A percentile compares a stretch with the other conserved stretches of the same genome.
Evolutionary conservation across 805 yeast species (phyloP).

Genomic region (Schwanniomyces yamadae): DNA sequence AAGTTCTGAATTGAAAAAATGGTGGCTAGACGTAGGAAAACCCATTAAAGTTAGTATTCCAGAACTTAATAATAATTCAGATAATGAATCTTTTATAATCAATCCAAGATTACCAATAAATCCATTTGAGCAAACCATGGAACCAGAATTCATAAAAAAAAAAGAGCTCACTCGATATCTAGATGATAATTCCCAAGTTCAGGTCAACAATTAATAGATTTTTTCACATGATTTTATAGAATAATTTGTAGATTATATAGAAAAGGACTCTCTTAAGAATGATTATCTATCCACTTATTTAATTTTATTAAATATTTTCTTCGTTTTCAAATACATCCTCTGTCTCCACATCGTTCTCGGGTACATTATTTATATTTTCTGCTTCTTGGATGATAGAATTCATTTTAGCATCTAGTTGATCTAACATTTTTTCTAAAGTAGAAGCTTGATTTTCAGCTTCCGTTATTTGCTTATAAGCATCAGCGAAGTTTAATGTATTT

Average conservation of each 20-base stretch:
- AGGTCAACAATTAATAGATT: too few species aligned
- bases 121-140: conserved; percentile 60
- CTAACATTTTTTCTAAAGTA: conserved; percentile 62
- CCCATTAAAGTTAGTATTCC: conserved; percentile 65
- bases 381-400: conserved; percentile 55
- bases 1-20: conserved; percentile 72
- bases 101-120: conserved; percentile 72
- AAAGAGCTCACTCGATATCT: too few species aligned
- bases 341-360: neutral
- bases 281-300: neutral
- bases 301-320: neutral
- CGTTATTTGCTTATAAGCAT: conserved; percentile 57
- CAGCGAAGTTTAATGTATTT: conserved; percentile 42
- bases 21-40: conserved; percentile 89
- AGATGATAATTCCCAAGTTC: too few species aligned
- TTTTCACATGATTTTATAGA: too few species aligned
- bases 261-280: neutral
- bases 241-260: neutral
- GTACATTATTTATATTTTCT: conserved; percentile 22
- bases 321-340: conserved; percentile 3
- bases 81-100: conserved; percentile 35
- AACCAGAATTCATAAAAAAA: conserved; percentile 50
- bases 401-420: conserved; percentile 61
- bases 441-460: conserved; percentile 70
- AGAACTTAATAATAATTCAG: conserved; percentile 30